Evolutionary conservation across 768 basidiomycete species (phyloP).

Genomic region (Neoboletus magnificus): DNA sequence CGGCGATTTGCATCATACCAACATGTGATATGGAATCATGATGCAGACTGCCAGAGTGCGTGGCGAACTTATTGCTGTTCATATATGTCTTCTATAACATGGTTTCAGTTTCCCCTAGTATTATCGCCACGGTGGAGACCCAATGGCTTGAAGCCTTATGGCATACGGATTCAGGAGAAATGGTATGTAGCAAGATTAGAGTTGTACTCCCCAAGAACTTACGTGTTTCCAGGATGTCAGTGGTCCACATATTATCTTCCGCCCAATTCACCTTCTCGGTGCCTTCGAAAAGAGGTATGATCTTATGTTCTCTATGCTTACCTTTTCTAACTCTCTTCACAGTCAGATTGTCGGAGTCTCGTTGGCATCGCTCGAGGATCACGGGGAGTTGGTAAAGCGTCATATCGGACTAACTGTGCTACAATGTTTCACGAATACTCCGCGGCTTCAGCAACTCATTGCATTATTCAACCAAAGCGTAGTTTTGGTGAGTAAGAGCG

Average conservation of each 20-base stretch:
- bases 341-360: conserved; percentile 44
- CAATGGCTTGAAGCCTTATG: conserved; percentile 55
- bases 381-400: conserved; percentile 38
- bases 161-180: conserved; percentile 22
- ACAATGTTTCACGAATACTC: conserved; percentile 35
- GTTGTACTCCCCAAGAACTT: background rate
- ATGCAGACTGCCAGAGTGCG: conserved; percentile 42
- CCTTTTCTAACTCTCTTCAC: conserved; percentile 1
- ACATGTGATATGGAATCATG: conserved; percentile 51
- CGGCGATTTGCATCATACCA: conserved; percentile 50
- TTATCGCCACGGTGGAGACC: conserved; percentile 36
- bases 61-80: background rate
- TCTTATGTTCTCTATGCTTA: background rate
- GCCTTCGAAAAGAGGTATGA: conserved; percentile 42
- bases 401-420: conserved; percentile 38
- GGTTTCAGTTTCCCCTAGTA: conserved; percentile 31
- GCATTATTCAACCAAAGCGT: conserved; percentile 41
- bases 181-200: conserved; percentile 5
- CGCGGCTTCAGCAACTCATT: conserved; percentile 43
- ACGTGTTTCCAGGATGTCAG: conserved; percentile 17
- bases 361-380: conserved; percentile 37
- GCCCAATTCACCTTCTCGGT: conserved; percentile 39
- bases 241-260: conserved; percentile 44
- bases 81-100: background rate
- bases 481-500: conserved; percentile 36